Conservation (phyloP, 148 eudicot species). For the Mesembryanthemum crystallinum region DNA sequence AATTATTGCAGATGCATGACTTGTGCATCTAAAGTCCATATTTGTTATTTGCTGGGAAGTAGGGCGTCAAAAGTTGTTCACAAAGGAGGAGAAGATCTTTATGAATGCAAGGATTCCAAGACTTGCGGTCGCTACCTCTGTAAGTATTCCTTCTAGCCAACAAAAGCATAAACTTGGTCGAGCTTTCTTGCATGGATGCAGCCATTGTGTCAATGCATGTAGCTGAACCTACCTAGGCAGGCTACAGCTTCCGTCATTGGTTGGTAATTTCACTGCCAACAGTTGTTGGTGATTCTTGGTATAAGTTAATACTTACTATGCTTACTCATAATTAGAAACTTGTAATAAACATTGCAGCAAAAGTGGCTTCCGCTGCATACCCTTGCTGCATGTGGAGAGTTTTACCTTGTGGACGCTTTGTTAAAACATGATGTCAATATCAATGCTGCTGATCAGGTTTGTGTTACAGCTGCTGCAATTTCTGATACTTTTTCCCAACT, state of each 20-base stretch:
- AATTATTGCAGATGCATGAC: neutral
- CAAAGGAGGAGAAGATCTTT: constrained; percentile 68
- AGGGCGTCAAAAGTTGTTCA: constrained; percentile 71
- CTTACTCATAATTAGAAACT: neutral
- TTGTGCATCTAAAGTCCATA: constrained; percentile 9
- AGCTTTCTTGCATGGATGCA: neutral
- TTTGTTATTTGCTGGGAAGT: neutral
- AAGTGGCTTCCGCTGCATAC: constrained; percentile 91
- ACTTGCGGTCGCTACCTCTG: constrained; percentile 70
- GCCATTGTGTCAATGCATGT: neutral
- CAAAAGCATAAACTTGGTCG: neutral
- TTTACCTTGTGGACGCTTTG: constrained; percentile 62
- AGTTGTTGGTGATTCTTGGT: neutral
- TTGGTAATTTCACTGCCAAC: neutral
- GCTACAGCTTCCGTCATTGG: neutral
- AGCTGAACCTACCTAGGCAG: neutral
- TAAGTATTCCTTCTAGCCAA: constrained; percentile 36
- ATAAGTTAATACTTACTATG: neutral
- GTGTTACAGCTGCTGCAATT: neutral
- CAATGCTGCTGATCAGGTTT: constrained; percentile 69
- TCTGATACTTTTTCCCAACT: neutral
- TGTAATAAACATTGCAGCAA: constrained; percentile 38
- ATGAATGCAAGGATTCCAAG: constrained; percentile 66
- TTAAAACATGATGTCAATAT: constrained; percentile 65
- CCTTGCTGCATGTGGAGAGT: constrained; percentile 86